Conservation (phyloP, 805 yeast species). For the Yamadazyma takamatsuzukensis region DNA sequence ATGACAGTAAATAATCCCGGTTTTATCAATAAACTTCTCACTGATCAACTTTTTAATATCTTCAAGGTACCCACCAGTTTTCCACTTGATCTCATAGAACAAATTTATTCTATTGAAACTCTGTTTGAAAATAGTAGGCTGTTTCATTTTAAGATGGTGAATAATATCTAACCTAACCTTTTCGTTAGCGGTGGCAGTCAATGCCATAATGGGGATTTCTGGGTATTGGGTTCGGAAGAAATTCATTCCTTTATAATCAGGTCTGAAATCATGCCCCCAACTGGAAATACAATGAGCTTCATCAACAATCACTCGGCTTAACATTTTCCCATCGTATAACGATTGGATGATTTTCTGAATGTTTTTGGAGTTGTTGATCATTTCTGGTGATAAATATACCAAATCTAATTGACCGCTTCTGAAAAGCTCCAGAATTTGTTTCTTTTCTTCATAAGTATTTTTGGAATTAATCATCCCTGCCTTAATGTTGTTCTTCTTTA, state of each 20-base stretch:
- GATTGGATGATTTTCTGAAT: slow-evolving; percentile 60
- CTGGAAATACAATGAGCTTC: slow-evolving; percentile 98
- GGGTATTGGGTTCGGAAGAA: slow-evolving; percentile 73
- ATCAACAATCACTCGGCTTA: slow-evolving; percentile 90
- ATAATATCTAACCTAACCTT: slow-evolving; percentile 83
- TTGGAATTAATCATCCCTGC: slow-evolving; percentile 90
- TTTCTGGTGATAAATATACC: slow-evolving; percentile 90
- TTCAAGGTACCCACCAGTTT: slow-evolving; percentile 52
- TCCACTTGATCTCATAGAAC: slow-evolving; percentile 70
- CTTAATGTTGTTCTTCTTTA: slow-evolving; percentile 59
- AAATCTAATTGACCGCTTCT: slow-evolving; percentile 66
- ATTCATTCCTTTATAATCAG: slow-evolving; percentile 83
- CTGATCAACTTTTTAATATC: slow-evolving; percentile 58
- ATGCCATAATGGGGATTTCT: slow-evolving; percentile 85
- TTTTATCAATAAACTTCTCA: slow-evolving; percentile 47
- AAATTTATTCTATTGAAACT: slow-evolving; percentile 90
- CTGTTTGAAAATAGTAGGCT: slow-evolving; percentile 71
- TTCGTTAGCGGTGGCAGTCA: slow-evolving; percentile 95
- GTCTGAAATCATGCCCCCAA: slow-evolving; percentile 99
- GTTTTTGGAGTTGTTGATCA: slow-evolving; percentile 73
- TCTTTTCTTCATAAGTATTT: slow-evolving; percentile 59
- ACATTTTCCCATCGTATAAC: slow-evolving; percentile 49
- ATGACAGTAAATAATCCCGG: slow-evolving; percentile 93
- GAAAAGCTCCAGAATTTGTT: slow-evolving; percentile 58
- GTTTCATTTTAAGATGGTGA: slow-evolving; percentile 62